Evolutionary conservation across 2,329 filamentous ascomycete species (phyloP).

Genomic region (Penicillium sp.): DNA sequence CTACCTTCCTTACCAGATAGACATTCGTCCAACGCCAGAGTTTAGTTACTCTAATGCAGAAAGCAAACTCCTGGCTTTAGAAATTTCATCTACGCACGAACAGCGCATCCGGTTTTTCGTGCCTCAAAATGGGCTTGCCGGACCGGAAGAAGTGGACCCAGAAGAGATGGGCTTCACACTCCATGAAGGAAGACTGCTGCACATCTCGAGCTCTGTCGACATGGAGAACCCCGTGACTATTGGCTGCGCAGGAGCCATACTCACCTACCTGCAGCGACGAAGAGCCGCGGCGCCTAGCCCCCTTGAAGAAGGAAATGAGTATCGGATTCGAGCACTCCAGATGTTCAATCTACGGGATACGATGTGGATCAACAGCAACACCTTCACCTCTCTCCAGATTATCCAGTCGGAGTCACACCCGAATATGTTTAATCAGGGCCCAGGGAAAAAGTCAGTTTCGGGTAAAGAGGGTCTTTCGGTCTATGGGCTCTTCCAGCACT

Average conservation of each 20-base stretch:
- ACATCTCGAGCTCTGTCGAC: conserved; percentile 68
- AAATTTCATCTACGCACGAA: conserved; percentile 49
- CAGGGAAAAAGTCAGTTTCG: conserved; percentile 58
- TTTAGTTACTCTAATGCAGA: conserved; percentile 68
- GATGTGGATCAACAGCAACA: conserved; percentile 78
- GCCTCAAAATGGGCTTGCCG: conserved; percentile 55
- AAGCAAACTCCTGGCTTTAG: conserved; percentile 62
- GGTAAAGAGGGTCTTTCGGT: conserved; percentile 80
- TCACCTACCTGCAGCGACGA: conserved; percentile 73
- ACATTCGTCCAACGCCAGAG: conserved; percentile 67
- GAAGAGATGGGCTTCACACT: conserved; percentile 50
- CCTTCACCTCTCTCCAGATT: conserved; percentile 79
- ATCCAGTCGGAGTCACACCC: conserved; percentile 79
- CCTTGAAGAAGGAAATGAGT: conserved; percentile 30
- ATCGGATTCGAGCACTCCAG: conserved; percentile 62
- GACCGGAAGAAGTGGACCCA: conserved; percentile 39
- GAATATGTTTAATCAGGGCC: conserved; percentile 73
- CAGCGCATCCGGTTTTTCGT: conserved; percentile 58
- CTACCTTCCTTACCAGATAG: conserved; percentile 60
- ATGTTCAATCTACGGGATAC: conserved; percentile 69
- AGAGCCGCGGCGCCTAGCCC: conserved; percentile 59
- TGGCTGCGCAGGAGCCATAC: conserved; percentile 81
- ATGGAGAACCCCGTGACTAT: conserved; percentile 72
- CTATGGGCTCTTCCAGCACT: conserved; percentile 74
- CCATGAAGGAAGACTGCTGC: conserved; percentile 63